A percentile compares a stretch with the other conserved stretches of the same genome.
Evolutionary conservation across 306 rosid genomes (phyloP).

Genomic region (Macrotyloma uniflorum): DNA sequence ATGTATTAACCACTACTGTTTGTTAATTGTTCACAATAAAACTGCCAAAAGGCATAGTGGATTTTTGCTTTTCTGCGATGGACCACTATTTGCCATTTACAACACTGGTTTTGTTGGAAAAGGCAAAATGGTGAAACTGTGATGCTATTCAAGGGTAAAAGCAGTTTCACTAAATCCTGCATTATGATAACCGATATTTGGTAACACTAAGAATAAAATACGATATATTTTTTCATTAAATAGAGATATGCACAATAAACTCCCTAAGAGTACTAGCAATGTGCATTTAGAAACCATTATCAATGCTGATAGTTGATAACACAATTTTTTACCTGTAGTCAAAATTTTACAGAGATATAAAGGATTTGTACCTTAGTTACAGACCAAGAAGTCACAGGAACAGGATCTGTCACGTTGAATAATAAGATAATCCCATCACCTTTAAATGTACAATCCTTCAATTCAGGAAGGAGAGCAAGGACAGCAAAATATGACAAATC

Average conservation of each 20-base stretch:
- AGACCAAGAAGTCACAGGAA: constrained; percentile 80
- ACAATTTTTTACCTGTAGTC: not conserved
- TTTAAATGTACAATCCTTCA: constrained; percentile 46
- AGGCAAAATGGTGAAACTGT: not conserved
- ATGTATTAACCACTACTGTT: not conserved
- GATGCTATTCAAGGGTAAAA: not conserved
- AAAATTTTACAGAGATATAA: not conserved
- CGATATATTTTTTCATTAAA: not conserved
- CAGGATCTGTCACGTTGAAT: constrained; percentile 70
- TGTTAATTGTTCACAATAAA: not conserved
- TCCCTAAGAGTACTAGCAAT: not conserved
- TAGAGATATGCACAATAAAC: not conserved
- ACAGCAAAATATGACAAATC: constrained; percentile 74
- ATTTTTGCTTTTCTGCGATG: not conserved
- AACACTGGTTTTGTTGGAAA: not conserved
- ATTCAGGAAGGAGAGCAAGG: constrained; percentile 71
- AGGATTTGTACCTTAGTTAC: constrained; percentile 69
- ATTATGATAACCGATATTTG: not conserved
- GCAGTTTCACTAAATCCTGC: not conserved
- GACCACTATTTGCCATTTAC: not conserved
- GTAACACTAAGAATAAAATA: not conserved
- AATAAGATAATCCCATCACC: constrained; percentile 76
- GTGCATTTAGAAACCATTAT: constrained; percentile 19
- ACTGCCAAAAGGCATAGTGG: not conserved
- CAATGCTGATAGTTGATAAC: not conserved